Evolutionary conservation across 2,329 filamentous ascomycete genomes (phyloP).

Genomic region (Purpureocillium takamizusanense): DNA sequence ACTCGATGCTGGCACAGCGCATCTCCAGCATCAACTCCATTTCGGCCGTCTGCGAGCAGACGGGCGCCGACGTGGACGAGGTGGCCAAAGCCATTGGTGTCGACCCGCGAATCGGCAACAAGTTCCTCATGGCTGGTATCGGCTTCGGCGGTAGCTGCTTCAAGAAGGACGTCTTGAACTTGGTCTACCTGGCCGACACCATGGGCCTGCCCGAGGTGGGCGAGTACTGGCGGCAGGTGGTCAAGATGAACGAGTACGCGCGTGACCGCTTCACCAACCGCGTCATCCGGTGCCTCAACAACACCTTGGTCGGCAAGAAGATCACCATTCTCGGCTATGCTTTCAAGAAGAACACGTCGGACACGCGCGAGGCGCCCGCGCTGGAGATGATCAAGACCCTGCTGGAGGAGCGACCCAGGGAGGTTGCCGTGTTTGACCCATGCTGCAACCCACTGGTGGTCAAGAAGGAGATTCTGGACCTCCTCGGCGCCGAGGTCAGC

Average conservation of each 20-base stretch:
- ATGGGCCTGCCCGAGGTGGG: constrained; percentile 63
- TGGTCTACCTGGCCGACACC: constrained; percentile 65
- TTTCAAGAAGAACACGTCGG: constrained; percentile 72
- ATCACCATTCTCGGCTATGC: constrained; percentile 65
- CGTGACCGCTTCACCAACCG: constrained; percentile 58
- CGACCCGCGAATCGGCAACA: constrained; percentile 62
- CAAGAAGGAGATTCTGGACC: constrained; percentile 37
- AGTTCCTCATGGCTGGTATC: constrained; percentile 65
- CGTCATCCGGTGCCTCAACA: constrained; percentile 58
- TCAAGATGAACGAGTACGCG: constrained; percentile 70
- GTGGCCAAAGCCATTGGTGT: constrained; percentile 58
- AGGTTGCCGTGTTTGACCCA: constrained; percentile 63
- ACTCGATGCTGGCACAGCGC: constrained; percentile 71
- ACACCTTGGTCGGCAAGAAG: constrained; percentile 62
- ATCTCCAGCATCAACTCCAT: constrained; percentile 77
- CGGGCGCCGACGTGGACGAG: constrained; percentile 67
- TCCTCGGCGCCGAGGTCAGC: constrained; percentile 28
- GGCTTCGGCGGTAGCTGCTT: constrained; percentile 78
- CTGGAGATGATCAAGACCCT: constrained; percentile 59
- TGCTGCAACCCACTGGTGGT: constrained; percentile 44
- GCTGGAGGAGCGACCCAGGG: constrained; percentile 52
- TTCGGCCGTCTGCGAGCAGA: constrained; percentile 69
- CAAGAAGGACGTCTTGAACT: constrained; percentile 68
- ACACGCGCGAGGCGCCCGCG: constrained; percentile 63
- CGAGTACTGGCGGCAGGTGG: constrained; percentile 65